Evolutionary conservation across 345 rosid genomes (phyloP).

Genomic region (Salix dunnii): DNA sequence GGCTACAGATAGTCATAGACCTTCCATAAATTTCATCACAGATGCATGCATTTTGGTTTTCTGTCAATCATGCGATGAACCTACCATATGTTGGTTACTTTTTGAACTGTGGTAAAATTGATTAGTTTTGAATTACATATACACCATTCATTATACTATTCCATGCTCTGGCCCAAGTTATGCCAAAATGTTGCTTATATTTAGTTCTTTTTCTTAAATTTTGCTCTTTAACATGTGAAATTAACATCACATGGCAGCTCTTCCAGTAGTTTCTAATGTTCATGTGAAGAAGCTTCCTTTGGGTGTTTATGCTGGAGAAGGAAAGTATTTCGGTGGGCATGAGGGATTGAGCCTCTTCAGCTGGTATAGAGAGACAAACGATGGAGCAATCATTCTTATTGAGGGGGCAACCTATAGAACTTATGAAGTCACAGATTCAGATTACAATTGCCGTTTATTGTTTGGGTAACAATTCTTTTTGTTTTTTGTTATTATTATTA

Average conservation of each 20-base stretch:
- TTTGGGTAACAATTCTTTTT: conserved; percentile 60
- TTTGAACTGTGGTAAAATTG: neutral
- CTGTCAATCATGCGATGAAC: neutral
- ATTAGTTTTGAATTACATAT: neutral
- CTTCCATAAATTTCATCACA: neutral
- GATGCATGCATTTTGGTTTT: neutral
- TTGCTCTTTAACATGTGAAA: conserved; percentile 20
- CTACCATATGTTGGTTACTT: neutral
- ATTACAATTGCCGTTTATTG: conserved; percentile 72
- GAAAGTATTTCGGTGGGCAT: conserved; percentile 88
- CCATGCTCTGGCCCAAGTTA: neutral
- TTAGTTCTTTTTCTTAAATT: neutral
- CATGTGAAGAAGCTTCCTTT: conserved; percentile 54
- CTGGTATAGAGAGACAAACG: conserved; percentile 86
- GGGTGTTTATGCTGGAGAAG: conserved; percentile 75
- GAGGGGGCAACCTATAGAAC: conserved; percentile 65
- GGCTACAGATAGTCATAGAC: neutral
- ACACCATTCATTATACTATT: neutral
- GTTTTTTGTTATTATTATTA: neutral
- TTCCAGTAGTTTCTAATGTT: conserved; percentile 66
- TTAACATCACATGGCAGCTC: conserved; percentile 52
- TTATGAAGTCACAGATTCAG: conserved; percentile 75
- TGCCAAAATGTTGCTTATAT: neutral
- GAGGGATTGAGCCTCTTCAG: conserved; percentile 86
- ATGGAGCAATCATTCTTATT: conserved; percentile 65